phyloP scores from a whole-genome alignment of 331 rosid genomes.

The Quercus lobata region DNA sequence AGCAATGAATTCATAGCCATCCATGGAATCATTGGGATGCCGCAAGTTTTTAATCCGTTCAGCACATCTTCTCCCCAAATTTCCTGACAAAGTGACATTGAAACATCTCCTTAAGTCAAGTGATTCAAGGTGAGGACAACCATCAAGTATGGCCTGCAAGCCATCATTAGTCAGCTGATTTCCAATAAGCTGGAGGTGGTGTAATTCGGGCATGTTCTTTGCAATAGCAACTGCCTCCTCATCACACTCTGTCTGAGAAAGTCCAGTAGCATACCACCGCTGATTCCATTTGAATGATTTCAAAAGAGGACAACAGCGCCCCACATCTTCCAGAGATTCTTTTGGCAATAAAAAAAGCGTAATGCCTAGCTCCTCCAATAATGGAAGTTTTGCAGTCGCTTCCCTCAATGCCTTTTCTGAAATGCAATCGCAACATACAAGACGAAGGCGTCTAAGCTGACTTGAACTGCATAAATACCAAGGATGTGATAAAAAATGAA shows the following conservation, averaged over 20 bases:
- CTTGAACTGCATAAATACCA: slow-evolving; percentile 37
- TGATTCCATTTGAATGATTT: slow-evolving; percentile 39
- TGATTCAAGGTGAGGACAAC: slow-evolving; percentile 46
- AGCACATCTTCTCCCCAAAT: slow-evolving; percentile 34
- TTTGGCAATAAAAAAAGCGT: slow-evolving; percentile 20
- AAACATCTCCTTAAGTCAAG: slow-evolving; percentile 47
- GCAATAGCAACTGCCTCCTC: slow-evolving; percentile 47
- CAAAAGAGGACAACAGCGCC: slow-evolving; percentile 33
- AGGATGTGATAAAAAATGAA: too few species aligned
- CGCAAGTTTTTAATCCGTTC: slow-evolving; percentile 31
- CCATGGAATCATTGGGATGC: slow-evolving; percentile 29
- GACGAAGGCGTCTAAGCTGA: slow-evolving; percentile 41
- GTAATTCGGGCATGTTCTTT: slow-evolving; percentile 34
- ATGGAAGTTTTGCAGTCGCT: slow-evolving; percentile 31
- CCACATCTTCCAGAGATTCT: slow-evolving; percentile 34
- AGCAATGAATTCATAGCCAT: slow-evolving; percentile 23
- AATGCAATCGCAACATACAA: slow-evolving; percentile 23
- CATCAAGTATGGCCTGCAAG: slow-evolving; percentile 46
- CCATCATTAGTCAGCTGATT: slow-evolving; percentile 46
- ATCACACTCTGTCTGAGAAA: slow-evolving; percentile 10
- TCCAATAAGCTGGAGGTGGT: slow-evolving; percentile 47
- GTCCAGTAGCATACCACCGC: not conserved
- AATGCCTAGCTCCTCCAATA: slow-evolving; percentile 46
- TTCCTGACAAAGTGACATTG: slow-evolving; percentile 32
- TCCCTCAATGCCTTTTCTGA: slow-evolving; percentile 39